phyloP scores from a whole-genome alignment of 129 eudicot genomes.

The Calendula officinalis region DNA sequence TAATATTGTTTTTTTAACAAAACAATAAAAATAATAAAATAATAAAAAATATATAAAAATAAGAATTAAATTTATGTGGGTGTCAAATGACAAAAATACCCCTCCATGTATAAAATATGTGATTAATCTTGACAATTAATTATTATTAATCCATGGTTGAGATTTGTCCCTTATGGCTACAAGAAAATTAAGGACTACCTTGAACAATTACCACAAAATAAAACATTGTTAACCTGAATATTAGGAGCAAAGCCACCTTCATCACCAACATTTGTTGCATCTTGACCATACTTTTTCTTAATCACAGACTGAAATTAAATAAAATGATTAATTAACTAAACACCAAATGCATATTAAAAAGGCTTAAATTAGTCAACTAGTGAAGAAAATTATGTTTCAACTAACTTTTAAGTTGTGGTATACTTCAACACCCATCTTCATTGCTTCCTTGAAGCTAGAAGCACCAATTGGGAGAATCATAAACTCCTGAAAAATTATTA shows the following conservation, averaged over 20 bases:
- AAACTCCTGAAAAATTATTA: conserved; percentile 55
- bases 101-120: too few relatives aligned
- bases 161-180: too few relatives aligned
- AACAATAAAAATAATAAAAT: too few relatives aligned
- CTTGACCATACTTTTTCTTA: conserved; percentile 96
- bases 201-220: too few relatives aligned
- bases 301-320: conserved; percentile 71
- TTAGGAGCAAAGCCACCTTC: conserved; percentile 99
- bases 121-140: too few relatives aligned
- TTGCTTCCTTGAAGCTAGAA: conserved; percentile 86
- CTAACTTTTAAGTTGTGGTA: conserved; percentile 90
- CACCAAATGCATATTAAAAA: neutral
- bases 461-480: conserved; percentile 98
- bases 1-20: too few relatives aligned
- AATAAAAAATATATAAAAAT: too few relatives aligned
- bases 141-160: too few relatives aligned
- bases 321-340: conserved; percentile 12
- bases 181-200: too few relatives aligned
- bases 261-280: conserved; percentile 99
- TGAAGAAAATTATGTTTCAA: neutral
- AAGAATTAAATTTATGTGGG: too few relatives aligned
- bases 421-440: conserved; percentile 99
- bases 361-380: neutral
- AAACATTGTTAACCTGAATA: conserved; percentile 33
- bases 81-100: too few relatives aligned